Conservation (phyloP, 192 early-diverging fungal genomes). For the Diversispora eburnea region DNA sequence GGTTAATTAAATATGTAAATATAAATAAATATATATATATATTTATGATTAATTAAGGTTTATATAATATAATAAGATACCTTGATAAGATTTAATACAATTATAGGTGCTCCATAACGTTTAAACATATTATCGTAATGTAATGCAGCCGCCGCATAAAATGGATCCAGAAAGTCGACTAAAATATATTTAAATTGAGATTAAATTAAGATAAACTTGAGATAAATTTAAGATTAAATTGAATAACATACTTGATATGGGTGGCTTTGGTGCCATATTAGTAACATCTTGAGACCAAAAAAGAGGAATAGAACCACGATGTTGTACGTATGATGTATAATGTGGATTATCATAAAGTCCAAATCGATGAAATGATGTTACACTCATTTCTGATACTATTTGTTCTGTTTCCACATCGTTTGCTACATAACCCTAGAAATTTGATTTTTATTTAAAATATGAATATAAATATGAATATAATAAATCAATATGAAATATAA, state of each 20-base stretch:
- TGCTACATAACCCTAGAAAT: slow-evolving; percentile 82
- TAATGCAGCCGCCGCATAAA: slow-evolving; percentile 83
- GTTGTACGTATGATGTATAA: slow-evolving; percentile 95
- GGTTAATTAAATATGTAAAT: neutral
- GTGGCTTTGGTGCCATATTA: slow-evolving; percentile 92
- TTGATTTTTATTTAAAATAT: neutral
- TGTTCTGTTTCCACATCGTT: slow-evolving; percentile 99
- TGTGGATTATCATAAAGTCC: slow-evolving; percentile 58
- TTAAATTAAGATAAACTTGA: neutral
- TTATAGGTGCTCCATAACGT: slow-evolving; percentile 87
- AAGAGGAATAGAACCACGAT: slow-evolving; percentile 94
- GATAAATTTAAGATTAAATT: neutral
- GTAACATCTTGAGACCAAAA: slow-evolving; percentile 93
- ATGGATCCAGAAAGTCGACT: slow-evolving; percentile 90
- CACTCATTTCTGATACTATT: slow-evolving; percentile 87
- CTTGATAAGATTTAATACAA: slow-evolving; percentile 95
- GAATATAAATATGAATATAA: neutral
- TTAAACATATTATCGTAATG: slow-evolving; percentile 92
- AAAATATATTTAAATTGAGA: slow-evolving; percentile 12
- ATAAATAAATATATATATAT: neutral
- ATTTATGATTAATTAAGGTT: too few species aligned
- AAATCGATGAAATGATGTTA: slow-evolving; percentile 80
- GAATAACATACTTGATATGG: slow-evolving; percentile 59
- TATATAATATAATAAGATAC: slow-evolving; percentile 34
- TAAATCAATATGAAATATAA: neutral